A percentile compares a stretch with the other conserved stretches of the same genome.
phyloP scores from a whole-genome alignment of 305 asterid genomes.

The Salvia sclarea region DNA sequence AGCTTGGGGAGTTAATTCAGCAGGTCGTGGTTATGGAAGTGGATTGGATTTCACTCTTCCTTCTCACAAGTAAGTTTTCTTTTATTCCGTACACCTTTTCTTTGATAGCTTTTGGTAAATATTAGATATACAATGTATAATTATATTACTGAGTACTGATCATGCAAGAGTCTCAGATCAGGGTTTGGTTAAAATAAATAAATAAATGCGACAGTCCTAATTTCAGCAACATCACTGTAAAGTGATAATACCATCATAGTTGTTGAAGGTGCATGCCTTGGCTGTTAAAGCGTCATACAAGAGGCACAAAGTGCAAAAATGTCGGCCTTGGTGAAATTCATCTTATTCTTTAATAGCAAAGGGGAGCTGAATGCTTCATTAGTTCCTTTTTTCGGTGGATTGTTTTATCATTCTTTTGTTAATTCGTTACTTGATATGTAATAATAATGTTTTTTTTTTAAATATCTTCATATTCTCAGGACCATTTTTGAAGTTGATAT shows the following conservation, averaged over 20 bases:
- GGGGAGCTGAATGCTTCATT: not conserved
- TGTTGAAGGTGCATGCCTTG: not conserved
- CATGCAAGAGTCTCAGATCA: not conserved
- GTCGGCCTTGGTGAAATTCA: not conserved
- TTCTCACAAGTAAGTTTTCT: slow-evolving; percentile 76
- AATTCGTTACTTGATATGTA: slow-evolving; percentile 22
- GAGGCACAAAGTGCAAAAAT: not conserved
- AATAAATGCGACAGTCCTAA: not conserved
- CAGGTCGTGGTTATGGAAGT: slow-evolving; percentile 92
- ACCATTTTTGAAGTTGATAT: slow-evolving; percentile 96
- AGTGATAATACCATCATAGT: not conserved
- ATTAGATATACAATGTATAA: not conserved
- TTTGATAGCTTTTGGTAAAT: not conserved
- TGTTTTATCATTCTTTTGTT: not conserved
- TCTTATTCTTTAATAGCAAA: not conserved
- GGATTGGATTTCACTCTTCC: slow-evolving; percentile 99
- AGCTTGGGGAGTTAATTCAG: slow-evolving; percentile 69
- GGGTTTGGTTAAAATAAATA: not conserved
- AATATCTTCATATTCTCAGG: slow-evolving; percentile 50
- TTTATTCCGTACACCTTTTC: not conserved
- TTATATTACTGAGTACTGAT: not conserved
- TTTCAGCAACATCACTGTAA: not conserved
- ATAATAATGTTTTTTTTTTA: no score
- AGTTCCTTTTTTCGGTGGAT: not conserved
- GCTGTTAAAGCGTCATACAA: not conserved